Evolutionary conservation across 2,329 filamentous ascomycete genomes (phyloP).

Genomic region (Chrysoporthe cubensis): DNA sequence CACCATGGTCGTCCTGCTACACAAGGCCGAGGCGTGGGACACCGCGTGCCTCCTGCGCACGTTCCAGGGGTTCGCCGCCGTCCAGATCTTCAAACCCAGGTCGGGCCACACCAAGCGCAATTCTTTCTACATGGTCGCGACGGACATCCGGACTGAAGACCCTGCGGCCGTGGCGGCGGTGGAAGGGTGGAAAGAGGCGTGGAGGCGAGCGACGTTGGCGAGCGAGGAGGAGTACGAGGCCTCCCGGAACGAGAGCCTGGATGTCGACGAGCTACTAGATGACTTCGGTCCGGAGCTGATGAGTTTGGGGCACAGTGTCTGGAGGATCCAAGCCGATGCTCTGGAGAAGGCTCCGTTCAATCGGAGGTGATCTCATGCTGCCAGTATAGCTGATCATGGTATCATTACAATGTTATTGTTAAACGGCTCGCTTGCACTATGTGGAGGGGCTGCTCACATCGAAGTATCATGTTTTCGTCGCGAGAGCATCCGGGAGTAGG

Average conservation of each 20-base stretch:
- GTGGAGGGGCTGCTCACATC: too few species aligned
- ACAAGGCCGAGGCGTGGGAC: conserved; percentile 49
- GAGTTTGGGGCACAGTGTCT: conserved; percentile 38
- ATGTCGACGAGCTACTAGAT: conserved; percentile 35
- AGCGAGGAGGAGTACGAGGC: conserved; percentile 33
- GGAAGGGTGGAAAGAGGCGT: conserved; percentile 44
- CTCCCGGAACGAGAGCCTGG: conserved; percentile 11
- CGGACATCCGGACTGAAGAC: conserved; percentile 40
- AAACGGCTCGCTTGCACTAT: too few species aligned
- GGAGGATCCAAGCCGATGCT: conserved; percentile 41
- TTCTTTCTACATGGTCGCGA: conserved; percentile 59
- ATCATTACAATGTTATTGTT: background rate
- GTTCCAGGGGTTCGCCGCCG: conserved; percentile 46
- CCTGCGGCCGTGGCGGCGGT: conserved; percentile 42
- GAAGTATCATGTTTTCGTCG: too few species aligned
- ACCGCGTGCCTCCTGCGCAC: conserved; percentile 42
- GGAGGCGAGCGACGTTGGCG: conserved; percentile 45
- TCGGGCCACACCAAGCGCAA: conserved; percentile 45
- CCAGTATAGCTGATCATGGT: too few species aligned
- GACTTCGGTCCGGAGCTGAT: conserved; percentile 43
- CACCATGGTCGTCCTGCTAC: conserved; percentile 55
- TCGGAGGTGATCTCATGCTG: background rate
- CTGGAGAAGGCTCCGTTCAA: conserved; percentile 28
- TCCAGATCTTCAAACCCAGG: conserved; percentile 51
- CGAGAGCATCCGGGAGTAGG: too few species aligned